phyloP scores from a whole-genome alignment of 768 basidiomycete genomes.

The Tricholomella constricta region DNA sequence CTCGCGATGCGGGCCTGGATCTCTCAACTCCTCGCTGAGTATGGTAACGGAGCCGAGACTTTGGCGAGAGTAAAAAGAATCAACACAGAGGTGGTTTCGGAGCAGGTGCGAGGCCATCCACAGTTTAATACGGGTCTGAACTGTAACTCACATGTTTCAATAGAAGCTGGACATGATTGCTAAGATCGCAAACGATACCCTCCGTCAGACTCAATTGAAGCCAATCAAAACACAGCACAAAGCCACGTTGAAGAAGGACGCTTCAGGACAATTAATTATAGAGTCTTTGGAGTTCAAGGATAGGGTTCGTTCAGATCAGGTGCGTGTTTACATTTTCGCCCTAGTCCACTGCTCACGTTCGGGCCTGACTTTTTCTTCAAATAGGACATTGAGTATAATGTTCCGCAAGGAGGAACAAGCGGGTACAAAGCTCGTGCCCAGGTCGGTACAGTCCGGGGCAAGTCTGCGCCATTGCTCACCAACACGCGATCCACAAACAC shows the following conservation, averaged over 20 bases:
- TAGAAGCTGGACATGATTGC: slow-evolving; percentile 44
- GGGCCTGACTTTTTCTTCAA: no score
- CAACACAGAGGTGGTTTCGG: slow-evolving; percentile 40
- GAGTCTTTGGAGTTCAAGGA: slow-evolving; percentile 42
- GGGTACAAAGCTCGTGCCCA: slow-evolving; percentile 43
- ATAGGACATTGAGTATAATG: not conserved
- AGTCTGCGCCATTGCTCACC: slow-evolving; percentile 27
- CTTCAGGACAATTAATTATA: slow-evolving; percentile 24
- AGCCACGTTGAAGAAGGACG: slow-evolving; percentile 28
- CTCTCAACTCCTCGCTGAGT: slow-evolving; percentile 45
- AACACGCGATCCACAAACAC: slow-evolving; percentile 21
- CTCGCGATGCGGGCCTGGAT: slow-evolving; percentile 51
- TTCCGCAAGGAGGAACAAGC: slow-evolving; percentile 25
- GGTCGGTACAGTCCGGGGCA: slow-evolving; percentile 46
- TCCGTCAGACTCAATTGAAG: slow-evolving; percentile 50
- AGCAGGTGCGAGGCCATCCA: slow-evolving; percentile 34
- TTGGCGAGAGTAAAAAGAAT: slow-evolving; percentile 46
- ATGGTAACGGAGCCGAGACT: slow-evolving; percentile 41
- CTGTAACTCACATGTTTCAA: slow-evolving; percentile 1
- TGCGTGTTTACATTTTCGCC: slow-evolving; percentile 27
- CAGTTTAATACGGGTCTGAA: not conserved
- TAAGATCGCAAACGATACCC: slow-evolving; percentile 46
- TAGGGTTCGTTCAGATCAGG: slow-evolving; percentile 37
- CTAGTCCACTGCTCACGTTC: no score
- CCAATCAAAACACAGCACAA: slow-evolving; percentile 46